Evolutionary conservation across 495 filamentous ascomycete species (phyloP).

Genomic region (Letharia columbiana): DNA sequence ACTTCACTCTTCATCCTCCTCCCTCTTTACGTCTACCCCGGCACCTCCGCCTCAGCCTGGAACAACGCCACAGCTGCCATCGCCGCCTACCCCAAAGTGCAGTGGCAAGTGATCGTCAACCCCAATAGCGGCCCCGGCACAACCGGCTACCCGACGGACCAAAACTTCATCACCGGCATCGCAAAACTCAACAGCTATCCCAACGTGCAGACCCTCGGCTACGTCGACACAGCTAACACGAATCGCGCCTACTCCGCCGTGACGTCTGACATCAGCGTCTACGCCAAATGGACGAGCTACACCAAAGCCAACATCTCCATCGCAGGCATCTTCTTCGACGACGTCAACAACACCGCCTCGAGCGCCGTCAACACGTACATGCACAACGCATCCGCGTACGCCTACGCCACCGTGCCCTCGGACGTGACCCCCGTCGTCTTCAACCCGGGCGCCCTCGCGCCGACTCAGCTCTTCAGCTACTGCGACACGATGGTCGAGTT

Average conservation of each 20-base stretch:
- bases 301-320: conserved; percentile 30
- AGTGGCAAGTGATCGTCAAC: conserved; percentile 41
- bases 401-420: conserved; percentile 7
- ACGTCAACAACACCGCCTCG: conserved; percentile 27
- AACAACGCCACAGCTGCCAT: conserved; percentile 32
- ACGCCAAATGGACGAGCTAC: conserved; percentile 35
- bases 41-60: conserved; percentile 33
- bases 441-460: conserved; percentile 20
- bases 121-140: conserved; percentile 40
- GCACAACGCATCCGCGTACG: conserved; percentile 8
- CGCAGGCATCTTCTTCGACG: conserved; percentile 44
- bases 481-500: conserved; percentile 21
- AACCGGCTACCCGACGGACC: conserved; percentile 25
- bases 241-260: conserved; percentile 28
- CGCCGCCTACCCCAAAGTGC: conserved; percentile 29
- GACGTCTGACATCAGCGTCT: conserved; percentile 34
- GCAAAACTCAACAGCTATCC: conserved; percentile 34
- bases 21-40: conserved; percentile 43
- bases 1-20: conserved; percentile 7
- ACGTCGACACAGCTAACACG: conserved; percentile 37
- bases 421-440: conserved; percentile 11
- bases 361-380: conserved; percentile 9
- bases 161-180: conserved; percentile 31
- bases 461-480: conserved; percentile 14
- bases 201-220: conserved; percentile 42